Evolutionary conservation across 129 eudicot species (phyloP).

Genomic region (Saussurea involucrata): DNA sequence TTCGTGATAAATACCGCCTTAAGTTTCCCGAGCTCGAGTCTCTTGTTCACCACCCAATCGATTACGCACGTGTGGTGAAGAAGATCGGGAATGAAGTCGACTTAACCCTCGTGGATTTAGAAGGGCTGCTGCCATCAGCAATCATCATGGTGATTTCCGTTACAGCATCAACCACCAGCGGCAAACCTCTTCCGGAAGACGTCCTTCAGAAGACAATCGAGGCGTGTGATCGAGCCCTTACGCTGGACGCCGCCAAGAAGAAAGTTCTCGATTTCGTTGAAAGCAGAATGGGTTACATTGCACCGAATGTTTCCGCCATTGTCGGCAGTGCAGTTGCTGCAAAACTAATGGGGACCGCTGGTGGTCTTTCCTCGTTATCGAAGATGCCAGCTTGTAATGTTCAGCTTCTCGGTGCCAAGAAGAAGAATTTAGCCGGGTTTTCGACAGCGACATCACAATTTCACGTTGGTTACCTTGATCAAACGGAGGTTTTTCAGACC

Average conservation of each 20-base stretch:
- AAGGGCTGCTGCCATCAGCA: slow-evolving; percentile 83
- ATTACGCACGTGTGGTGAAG: slow-evolving; percentile 90
- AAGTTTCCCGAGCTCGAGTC: slow-evolving; percentile 95
- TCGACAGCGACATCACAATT: slow-evolving; percentile 87
- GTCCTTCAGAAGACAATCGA: slow-evolving; percentile 71
- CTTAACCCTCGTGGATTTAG: slow-evolving; percentile 82
- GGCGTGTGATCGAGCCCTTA: slow-evolving; percentile 90
- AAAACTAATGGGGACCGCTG: slow-evolving; percentile 89
- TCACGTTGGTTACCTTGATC: slow-evolving; percentile 88
- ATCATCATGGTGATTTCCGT: slow-evolving; percentile 92
- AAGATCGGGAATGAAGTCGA: slow-evolving; percentile 83
- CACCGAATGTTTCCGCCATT: slow-evolving; percentile 84
- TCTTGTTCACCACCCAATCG: slow-evolving; percentile 91
- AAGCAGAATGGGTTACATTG: slow-evolving; percentile 85
- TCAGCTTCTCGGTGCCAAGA: slow-evolving; percentile 80
- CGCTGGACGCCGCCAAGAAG: slow-evolving; percentile 72
- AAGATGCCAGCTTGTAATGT: slow-evolving; percentile 97
- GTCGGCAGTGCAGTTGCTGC: slow-evolving; percentile 98
- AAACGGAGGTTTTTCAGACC: slow-evolving; percentile 84
- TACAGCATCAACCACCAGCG: slow-evolving; percentile 89
- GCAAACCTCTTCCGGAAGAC: slow-evolving; percentile 83
- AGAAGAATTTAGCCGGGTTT: slow-evolving; percentile 82
- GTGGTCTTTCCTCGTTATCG: slow-evolving; percentile 67
- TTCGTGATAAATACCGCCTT: slow-evolving; percentile 82
- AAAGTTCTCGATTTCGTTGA: slow-evolving; percentile 88